Conservation (phyloP, 352 stramenopile genomes). For the Globisporangium mamillatum region DNA sequence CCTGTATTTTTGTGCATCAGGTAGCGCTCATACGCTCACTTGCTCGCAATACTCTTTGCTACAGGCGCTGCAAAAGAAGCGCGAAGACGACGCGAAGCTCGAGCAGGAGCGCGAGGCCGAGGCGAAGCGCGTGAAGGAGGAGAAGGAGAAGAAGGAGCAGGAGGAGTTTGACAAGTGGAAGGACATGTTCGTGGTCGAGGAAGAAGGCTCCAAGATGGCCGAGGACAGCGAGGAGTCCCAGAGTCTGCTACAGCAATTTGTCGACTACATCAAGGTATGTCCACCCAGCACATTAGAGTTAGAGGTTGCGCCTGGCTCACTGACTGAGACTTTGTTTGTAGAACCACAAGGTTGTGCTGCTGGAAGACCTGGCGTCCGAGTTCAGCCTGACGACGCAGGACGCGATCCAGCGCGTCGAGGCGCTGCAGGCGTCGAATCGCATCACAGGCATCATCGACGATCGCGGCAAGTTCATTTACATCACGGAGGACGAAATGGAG, state of each 20-base stretch:
- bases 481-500: slow-evolving; percentile 78
- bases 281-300: too few relatives aligned
- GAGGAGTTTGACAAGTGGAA: slow-evolving; percentile 81
- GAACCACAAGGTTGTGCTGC: slow-evolving; percentile 70
- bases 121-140: slow-evolving; percentile 39
- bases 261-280: slow-evolving; percentile 64
- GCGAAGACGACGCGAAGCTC: slow-evolving; percentile 44
- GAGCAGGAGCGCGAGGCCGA: slow-evolving; percentile 49
- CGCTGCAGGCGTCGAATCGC: slow-evolving; percentile 47
- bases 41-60: too few relatives aligned
- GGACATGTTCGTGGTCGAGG: slow-evolving; percentile 68
- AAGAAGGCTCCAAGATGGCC: slow-evolving; percentile 47
- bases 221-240: slow-evolving; percentile 66
- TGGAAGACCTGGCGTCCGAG: slow-evolving; percentile 66
- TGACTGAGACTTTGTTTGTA: slow-evolving; percentile 4
- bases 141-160: slow-evolving; percentile 60
- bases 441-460: slow-evolving; percentile 77
- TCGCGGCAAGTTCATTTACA: slow-evolving; percentile 80
- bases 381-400: slow-evolving; percentile 70
- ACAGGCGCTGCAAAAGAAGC: slow-evolving; percentile 49
- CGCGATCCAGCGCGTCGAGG: slow-evolving; percentile 59
- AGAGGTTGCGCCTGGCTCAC: neutral
- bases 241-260: slow-evolving; percentile 61
- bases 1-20: neutral
- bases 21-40: too few relatives aligned